phyloP scores from a whole-genome alignment of 108 stramenopile genomes.

The Poteriospumella lacustris region DNA sequence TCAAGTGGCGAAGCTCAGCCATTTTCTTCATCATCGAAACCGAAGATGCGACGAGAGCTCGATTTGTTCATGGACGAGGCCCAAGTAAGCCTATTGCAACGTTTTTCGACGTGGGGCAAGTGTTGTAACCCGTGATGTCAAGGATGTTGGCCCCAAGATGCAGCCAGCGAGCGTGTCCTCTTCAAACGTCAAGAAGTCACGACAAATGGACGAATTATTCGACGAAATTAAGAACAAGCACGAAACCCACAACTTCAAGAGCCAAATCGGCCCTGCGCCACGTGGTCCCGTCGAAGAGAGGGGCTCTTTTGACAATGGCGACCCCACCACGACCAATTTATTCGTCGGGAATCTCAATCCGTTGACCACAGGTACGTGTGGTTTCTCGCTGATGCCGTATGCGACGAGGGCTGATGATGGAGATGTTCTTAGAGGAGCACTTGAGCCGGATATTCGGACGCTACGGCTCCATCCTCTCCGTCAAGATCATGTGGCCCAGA shows the following conservation, averaged over 20 bases:
- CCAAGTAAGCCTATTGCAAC: no score
- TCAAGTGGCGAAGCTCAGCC: no score
- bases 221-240: background rate
- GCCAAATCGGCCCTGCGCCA: no score
- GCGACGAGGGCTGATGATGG: background rate
- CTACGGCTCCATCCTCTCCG: background rate
- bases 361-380: conserved; percentile 3
- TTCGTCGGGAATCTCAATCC: conserved; percentile 30
- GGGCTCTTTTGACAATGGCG: conserved; percentile 27
- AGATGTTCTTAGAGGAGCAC: conserved; percentile 4
- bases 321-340: conserved; percentile 18
- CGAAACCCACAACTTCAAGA: no score
- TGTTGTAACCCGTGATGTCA: no score
- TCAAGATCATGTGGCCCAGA: conserved; percentile 37
- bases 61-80: no score
- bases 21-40: no score
- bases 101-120: no score
- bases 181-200: background rate
- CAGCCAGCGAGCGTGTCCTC: background rate
- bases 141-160: no score
- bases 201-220: background rate
- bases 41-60: no score
- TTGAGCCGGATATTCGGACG: background rate
- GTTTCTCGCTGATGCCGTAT: no score
- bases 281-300: no score